These are phyloP conservation scores for Leccinum boreale DNA, from an alignment of 768 basidiomycete genomes.

Conservation along the genomic window DNA sequence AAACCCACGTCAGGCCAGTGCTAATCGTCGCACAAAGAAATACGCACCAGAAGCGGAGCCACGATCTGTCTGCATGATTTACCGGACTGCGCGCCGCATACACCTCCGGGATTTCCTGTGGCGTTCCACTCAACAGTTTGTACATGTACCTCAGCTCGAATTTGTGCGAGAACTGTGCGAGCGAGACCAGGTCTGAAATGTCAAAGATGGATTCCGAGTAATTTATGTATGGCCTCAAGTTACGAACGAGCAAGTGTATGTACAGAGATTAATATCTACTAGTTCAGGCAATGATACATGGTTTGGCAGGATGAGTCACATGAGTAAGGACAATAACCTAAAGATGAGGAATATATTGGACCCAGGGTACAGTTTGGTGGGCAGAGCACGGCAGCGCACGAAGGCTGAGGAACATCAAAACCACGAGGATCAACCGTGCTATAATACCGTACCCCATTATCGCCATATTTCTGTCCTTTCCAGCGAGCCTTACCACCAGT, in stretches of 20 bases:
- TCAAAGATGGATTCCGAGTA: constrained; percentile 42
- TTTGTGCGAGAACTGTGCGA: constrained; percentile 69
- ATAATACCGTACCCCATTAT: neutral
- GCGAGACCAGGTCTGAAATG: constrained; percentile 55
- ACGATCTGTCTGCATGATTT: constrained; percentile 58
- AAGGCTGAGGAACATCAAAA: neutral
- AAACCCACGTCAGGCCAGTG: neutral
- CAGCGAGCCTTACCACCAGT: no score
- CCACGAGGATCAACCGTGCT: neutral
- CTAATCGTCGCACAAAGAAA: no score
- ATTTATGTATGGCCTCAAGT: neutral
- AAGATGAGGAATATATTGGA: neutral
- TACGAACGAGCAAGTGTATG: constrained; percentile 8
- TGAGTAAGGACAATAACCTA: neutral
- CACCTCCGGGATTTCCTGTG: constrained; percentile 50
- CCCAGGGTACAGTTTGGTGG: neutral
- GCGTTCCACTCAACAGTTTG: constrained; percentile 61
- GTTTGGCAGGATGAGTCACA: neutral
- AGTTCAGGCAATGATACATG: neutral
- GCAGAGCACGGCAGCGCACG: neutral
- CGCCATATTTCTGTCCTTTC: no score
- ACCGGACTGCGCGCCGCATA: constrained; percentile 64
- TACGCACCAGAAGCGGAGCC: constrained; percentile 59
- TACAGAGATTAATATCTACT: constrained; percentile 5
- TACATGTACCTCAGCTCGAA: constrained; percentile 59